Conservation (phyloP, 139 green algal genomes). For the Chlamydomonas schloesseri region DNA sequence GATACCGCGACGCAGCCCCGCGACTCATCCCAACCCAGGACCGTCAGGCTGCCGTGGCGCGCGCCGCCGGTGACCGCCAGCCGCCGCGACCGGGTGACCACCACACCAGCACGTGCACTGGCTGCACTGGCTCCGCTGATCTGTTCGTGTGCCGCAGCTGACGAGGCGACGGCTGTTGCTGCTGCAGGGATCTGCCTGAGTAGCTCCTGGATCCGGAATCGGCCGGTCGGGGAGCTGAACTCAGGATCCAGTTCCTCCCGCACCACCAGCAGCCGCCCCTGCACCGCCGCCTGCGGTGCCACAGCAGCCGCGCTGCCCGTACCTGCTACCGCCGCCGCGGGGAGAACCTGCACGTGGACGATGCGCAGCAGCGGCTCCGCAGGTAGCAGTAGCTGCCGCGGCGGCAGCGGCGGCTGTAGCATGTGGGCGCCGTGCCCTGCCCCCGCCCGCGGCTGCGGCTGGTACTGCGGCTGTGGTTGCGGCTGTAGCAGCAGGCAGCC, state of each 20-base stretch:
- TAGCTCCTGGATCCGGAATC: not conserved
- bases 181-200: too few relatives aligned
- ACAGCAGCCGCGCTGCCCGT: not conserved
- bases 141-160: too few relatives aligned
- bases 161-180: too few relatives aligned
- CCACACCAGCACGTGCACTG: not conserved
- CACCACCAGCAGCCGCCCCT: not conserved
- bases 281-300: not conserved
- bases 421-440: too few relatives aligned
- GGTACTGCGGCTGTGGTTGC: too few relatives aligned
- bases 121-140: not conserved
- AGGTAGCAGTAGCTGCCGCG: too few relatives aligned
- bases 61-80: not conserved
- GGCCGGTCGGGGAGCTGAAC: not conserved
- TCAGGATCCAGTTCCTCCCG: not conserved
- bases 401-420: too few relatives aligned
- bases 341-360: too few relatives aligned
- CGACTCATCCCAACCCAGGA: not conserved
- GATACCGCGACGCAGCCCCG: not conserved
- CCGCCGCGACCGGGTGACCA: not conserved
- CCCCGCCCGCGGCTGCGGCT: too few relatives aligned
- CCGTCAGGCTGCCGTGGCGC: not conserved
- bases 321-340: too few relatives aligned
- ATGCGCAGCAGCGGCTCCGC: too few relatives aligned
- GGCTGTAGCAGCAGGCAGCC: slow-evolving; percentile 1